Base-by-base conservation (phyloP, 441 rosid genomes). In the Arabidopsis hybrid region DNA sequence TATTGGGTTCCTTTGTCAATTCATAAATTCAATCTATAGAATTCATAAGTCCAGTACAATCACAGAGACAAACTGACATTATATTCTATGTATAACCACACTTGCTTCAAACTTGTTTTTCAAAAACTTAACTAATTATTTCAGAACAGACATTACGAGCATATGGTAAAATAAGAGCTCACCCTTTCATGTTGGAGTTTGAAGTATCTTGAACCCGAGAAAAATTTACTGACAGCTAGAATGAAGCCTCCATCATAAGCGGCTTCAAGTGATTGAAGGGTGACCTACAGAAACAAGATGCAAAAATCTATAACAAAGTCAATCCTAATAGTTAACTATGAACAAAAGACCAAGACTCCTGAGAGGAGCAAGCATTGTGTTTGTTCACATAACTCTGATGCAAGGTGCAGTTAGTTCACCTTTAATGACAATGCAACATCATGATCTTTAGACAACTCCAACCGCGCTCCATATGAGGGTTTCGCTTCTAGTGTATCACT, bases 131-230 rank as follows among this genome's bases (percentile, higher is more conserved):
- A 60, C 31, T 49, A 49, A 16, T 0, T 7, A 11, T 26, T 46
- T 35, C 51, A 58, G 43, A 32, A 38, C 8, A 38, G 56, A 64
- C 42, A 46, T 47, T 73, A 57, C 6, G 42, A 67, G 26, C 51
- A 66, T 47, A 43, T 10, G 60, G 45, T 55, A 67, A 65, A 40
- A 66, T 40, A 70, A 72, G 16, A 70, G 69, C 94, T 85, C 83
- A 95, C 97, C 82, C 95, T 88, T 82, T 86, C 89, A 68, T 71
- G 85, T 53, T 88, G 96, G 84, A 89, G 91, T 62, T 83, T 83
- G 75, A 87, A 81, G 65, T 84, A 86, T 70, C 81, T 80, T 69
- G 88, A 68, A 50, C 77, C 80, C 62, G 72, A 67, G 76, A 85
- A 83, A 72, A 92, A 88, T 14, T 81, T 82, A 67, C 80, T 40